Percentiles rank a stretch among this genome's conserved stretches.
Evolutionary conservation across 1,139 yeast species (phyloP).

Genomic region (Debaryomyces coudertii): DNA sequence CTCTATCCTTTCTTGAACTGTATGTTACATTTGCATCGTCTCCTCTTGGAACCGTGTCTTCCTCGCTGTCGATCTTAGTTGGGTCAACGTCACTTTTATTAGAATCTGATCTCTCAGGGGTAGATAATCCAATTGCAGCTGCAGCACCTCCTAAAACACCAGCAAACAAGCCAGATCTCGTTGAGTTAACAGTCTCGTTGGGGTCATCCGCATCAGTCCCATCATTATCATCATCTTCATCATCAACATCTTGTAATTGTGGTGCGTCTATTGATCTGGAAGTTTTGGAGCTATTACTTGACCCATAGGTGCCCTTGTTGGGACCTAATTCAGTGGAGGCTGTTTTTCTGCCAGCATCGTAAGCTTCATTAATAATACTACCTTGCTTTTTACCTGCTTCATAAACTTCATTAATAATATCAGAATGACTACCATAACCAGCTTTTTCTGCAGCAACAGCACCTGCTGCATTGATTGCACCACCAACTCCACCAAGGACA

Average conservation of each 20-base stretch:
- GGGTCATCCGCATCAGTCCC: not conserved
- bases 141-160: slow-evolving; percentile 21
- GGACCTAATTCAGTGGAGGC: slow-evolving; percentile 10
- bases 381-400: slow-evolving; percentile 20
- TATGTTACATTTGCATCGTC: slow-evolving; percentile 2
- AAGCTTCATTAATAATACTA: slow-evolving; percentile 16
- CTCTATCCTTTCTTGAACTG: slow-evolving; percentile 6
- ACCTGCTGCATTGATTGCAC: slow-evolving; percentile 23
- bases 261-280: slow-evolving; percentile 2
- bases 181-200: not conserved
- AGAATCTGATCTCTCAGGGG: slow-evolving; percentile 1
- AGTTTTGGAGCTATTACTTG: not conserved
- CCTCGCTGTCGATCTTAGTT: slow-evolving; percentile 4
- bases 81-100: not conserved
- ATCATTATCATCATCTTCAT: slow-evolving; percentile 3
- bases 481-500: slow-evolving; percentile 20
- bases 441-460: slow-evolving; percentile 19
- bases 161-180: slow-evolving; percentile 18
- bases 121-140: slow-evolving; percentile 17
- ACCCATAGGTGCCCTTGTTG: slow-evolving; percentile 3
- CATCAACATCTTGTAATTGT: slow-evolving; percentile 8
- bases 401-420: slow-evolving; percentile 18
- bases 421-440: slow-evolving; percentile 15
- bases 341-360: slow-evolving; percentile 20
- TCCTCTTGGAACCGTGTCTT: slow-evolving; percentile 7